Conservation (phyloP, 768 basidiomycete species). For the Leucosporidium scottii region DNA sequence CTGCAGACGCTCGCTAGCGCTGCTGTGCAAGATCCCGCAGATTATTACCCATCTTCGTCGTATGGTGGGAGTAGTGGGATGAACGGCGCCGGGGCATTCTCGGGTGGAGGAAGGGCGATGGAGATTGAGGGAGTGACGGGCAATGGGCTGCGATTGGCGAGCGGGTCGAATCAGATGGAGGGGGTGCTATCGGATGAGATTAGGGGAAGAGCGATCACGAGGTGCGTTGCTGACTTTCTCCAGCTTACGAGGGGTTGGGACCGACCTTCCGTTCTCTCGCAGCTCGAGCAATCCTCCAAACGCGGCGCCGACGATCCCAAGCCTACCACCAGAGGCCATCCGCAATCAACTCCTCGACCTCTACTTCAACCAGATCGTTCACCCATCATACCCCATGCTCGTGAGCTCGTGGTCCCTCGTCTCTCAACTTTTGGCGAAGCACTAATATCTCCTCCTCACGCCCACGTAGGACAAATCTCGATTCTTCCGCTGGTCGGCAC, state of each 20-base stretch:
- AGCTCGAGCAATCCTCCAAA: no score
- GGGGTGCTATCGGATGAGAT: background rate
- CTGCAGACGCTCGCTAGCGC: conserved; percentile 14
- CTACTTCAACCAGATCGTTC: conserved; percentile 31
- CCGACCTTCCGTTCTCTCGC: no score
- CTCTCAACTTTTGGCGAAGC: no score
- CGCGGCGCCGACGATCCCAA: background rate
- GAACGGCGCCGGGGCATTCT: no score
- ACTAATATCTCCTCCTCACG: no score
- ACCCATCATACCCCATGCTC: conserved; percentile 27
- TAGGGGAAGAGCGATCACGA: background rate
- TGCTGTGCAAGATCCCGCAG: background rate
- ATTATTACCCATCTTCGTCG: background rate
- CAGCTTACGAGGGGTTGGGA: no score
- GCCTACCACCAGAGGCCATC: conserved; percentile 13
- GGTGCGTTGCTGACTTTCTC: background rate
- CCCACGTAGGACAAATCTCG: conserved; percentile 15
- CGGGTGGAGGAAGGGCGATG: background rate
- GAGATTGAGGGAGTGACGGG: conserved; percentile 9
- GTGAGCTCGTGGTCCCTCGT: background rate
- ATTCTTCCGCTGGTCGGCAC: conserved; percentile 30
- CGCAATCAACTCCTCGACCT: conserved; percentile 22
- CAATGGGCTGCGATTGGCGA: background rate
- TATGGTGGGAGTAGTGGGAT: background rate
- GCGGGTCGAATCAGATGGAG: conserved; percentile 3